Percentiles rank a stretch among this genome's conserved stretches.
Conservation (phyloP, 1,284 basidiomycete genomes). For the Moesziomyces aphidis region DNA sequence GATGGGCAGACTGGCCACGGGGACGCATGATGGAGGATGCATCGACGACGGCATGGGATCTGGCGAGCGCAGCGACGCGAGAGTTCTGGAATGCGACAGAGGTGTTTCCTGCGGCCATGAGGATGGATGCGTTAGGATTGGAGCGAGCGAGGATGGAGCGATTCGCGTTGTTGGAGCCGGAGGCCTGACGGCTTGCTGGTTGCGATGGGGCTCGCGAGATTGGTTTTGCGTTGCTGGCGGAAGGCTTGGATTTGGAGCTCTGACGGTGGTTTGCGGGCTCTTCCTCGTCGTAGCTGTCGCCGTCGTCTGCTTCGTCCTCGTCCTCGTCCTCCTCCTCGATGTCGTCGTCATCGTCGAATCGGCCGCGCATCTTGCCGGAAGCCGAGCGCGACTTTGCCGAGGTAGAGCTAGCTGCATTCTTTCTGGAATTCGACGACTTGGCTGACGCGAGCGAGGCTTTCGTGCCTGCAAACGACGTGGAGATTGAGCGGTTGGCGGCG, state of each 20-base stretch:
- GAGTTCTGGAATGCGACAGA: constrained; percentile 43
- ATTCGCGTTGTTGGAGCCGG: constrained; percentile 40
- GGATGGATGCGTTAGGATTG: constrained; percentile 43
- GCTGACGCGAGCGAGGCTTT: constrained; percentile 34
- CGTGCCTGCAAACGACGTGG: constrained; percentile 44
- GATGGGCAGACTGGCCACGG: constrained; percentile 23
- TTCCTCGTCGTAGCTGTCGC: constrained; percentile 35
- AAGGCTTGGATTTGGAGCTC: constrained; percentile 19
- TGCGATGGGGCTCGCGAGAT: constrained; percentile 19
- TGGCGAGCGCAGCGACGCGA: constrained; percentile 43
- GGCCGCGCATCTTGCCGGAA: constrained; percentile 36
- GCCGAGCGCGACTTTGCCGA: constrained; percentile 36
- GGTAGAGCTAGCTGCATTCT: constrained; percentile 8
- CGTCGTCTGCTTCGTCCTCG: constrained; percentile 10
- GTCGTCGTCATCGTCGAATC: constrained; percentile 48
- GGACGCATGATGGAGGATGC: constrained; percentile 49
- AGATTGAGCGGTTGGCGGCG: constrained; percentile 44
- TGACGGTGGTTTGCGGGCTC: constrained; percentile 15
- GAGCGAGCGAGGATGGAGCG: constrained; percentile 35
- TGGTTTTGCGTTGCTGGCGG: constrained; percentile 18
- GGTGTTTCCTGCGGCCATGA: constrained; percentile 38
- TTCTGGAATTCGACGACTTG: constrained; percentile 23
- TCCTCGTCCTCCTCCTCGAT: constrained; percentile 37
- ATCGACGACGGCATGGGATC: constrained; percentile 43
- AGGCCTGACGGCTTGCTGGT: constrained; percentile 35